Conservation (phyloP, 2,329 filamentous ascomycete genomes). For the Sphaceloma murrayae region DNA sequence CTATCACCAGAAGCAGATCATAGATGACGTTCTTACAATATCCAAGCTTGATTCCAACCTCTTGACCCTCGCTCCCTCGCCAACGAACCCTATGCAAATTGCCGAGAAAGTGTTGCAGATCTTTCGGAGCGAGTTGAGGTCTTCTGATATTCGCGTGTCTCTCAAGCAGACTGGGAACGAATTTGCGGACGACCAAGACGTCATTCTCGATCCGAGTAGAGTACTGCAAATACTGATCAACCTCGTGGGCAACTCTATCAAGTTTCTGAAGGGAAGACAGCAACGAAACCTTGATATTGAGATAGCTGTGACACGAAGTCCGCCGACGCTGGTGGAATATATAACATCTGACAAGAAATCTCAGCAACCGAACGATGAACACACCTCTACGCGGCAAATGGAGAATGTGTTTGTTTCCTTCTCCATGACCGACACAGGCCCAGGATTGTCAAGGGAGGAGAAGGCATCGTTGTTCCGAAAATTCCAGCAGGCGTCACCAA, state of each 20-base stretch:
- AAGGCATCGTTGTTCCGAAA: constrained; percentile 51
- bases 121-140: constrained; percentile 20
- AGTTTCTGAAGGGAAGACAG: constrained; percentile 19
- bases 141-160: constrained; percentile 13
- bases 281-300: constrained; percentile 12
- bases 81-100: constrained; percentile 17
- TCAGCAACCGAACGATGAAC: background rate
- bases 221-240: constrained; percentile 28
- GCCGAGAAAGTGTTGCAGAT: constrained; percentile 20
- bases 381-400: too few relatives aligned
- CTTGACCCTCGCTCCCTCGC: constrained; percentile 15
- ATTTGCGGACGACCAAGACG: constrained; percentile 4
- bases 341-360: background rate
- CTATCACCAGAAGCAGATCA: constrained; percentile 26
- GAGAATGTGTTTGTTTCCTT: constrained; percentile 18
- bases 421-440: constrained; percentile 17
- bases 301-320: background rate
- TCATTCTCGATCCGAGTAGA: constrained; percentile 25
- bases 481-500: constrained; percentile 58
- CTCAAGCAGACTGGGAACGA: background rate
- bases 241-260: constrained; percentile 25
- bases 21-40: constrained; percentile 39
- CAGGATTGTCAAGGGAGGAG: constrained; percentile 31
- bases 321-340: constrained; percentile 2
- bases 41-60: constrained; percentile 23